These are phyloP conservation scores for Quercus phellos DNA, from an alignment of 331 rosid species.

Conservation along the genomic window DNA sequence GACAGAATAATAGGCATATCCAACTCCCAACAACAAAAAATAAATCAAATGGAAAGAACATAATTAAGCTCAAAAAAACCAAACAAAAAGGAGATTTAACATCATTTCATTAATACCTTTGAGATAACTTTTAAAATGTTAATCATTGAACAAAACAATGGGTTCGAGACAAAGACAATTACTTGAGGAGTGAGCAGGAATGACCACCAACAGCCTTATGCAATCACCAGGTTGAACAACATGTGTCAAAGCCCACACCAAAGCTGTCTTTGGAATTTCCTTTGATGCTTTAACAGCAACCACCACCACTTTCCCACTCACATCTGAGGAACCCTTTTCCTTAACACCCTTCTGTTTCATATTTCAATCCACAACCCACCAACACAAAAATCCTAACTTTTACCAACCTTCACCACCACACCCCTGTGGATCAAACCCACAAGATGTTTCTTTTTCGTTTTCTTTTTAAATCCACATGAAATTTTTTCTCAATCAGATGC, in stretches of 20 bases:
- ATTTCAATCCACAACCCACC: conserved; percentile 23
- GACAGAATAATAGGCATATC: not conserved
- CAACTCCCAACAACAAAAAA: not conserved
- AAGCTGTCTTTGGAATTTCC: conserved; percentile 68
- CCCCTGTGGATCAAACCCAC: conserved; percentile 21
- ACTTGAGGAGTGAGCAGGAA: conserved; percentile 68
- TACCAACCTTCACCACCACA: conserved; percentile 10
- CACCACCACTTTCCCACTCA: conserved; percentile 70
- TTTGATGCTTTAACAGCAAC: conserved; percentile 84
- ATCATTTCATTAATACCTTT: not conserved
- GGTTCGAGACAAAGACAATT: conserved; percentile 5
- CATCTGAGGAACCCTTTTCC: conserved; percentile 40
- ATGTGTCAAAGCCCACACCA: conserved; percentile 97
- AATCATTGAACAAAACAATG: not conserved
- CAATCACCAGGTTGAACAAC: conserved; percentile 95
- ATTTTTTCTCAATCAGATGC: conserved; percentile 20
- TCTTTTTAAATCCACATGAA: conserved; percentile 18
- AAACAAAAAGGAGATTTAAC: not conserved
- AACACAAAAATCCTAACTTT: not conserved
- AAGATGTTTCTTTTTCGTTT: not conserved
- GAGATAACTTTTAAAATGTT: not conserved
- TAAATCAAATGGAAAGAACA: not conserved
- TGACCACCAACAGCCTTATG: conserved; percentile 73
- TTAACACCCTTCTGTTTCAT: conserved; percentile 48
- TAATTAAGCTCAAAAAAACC: not conserved